These are phyloP conservation scores for Thelonectria discophora DNA, from an alignment of 2,329 filamentous ascomycete species.

Conservation along the genomic window DNA sequence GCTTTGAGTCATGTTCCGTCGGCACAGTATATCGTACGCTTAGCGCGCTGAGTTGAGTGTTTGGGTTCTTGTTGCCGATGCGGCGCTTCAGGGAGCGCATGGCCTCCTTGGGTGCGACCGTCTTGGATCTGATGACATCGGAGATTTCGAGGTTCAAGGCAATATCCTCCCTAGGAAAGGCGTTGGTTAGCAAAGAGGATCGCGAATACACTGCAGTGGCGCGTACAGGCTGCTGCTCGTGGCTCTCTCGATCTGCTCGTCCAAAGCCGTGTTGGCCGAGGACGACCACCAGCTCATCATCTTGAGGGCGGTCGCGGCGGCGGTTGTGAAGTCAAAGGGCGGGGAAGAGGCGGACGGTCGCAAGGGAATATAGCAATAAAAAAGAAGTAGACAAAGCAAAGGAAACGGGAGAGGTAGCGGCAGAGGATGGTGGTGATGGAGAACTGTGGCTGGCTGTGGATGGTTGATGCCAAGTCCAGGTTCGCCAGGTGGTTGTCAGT, in stretches of 20 bases:
- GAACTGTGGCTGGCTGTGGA: slow-evolving; percentile 11
- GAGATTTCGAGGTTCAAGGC: slow-evolving; percentile 97
- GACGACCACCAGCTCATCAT: slow-evolving; percentile 98
- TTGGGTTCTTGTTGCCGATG: slow-evolving; percentile 97
- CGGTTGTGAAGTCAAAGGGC: slow-evolving; percentile 9
- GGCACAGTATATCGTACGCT: slow-evolving; percentile 66
- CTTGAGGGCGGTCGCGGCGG: slow-evolving; percentile 31
- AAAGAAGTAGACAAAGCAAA: slow-evolving; percentile 6
- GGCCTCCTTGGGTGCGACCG: slow-evolving; percentile 94
- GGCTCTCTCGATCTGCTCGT: slow-evolving; percentile 96
- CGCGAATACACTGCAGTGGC: slow-evolving; percentile 23
- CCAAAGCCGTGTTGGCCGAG: slow-evolving; percentile 87
- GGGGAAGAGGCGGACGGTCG: slow-evolving; percentile 8
- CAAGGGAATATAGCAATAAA: slow-evolving; percentile 13
- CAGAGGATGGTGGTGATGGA: background rate
- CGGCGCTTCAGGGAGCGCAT: slow-evolving; percentile 96
- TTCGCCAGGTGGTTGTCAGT: slow-evolving; percentile 35
- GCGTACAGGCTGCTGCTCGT: slow-evolving; percentile 91
- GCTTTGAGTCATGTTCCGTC: slow-evolving; percentile 10
- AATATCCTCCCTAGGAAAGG: slow-evolving; percentile 81
- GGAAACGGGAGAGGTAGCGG: slow-evolving; percentile 9
- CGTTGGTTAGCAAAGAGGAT: slow-evolving; percentile 21
- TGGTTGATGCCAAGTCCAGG: slow-evolving; percentile 35
- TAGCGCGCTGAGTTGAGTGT: slow-evolving; percentile 92
- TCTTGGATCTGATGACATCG: slow-evolving; percentile 96